Evolutionary conservation across 2,329 filamentous ascomycete species (phyloP), one percentile per base, ranked within the genome.

Genomic region (Colletotrichum neosansevieriae): DNA sequence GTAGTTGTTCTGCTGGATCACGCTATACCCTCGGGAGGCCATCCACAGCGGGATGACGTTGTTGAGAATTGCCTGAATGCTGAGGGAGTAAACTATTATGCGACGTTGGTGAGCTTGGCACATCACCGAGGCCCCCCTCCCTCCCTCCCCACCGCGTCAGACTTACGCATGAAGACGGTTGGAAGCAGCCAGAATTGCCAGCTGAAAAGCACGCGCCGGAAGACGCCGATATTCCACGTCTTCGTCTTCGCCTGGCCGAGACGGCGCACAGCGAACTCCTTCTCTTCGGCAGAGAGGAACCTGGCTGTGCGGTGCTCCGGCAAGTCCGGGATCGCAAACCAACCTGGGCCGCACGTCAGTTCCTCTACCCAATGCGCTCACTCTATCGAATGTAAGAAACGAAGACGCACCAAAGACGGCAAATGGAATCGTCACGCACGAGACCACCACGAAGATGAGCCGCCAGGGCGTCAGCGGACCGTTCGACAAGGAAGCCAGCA

Each of bases 151-250:
- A n/a, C n/a, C 4, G 21, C 21, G 2, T 11, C 1, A 17, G 13
- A 50, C 77, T 58, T 70, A 80, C 80, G 75, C 81, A 83, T 83
- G 72, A 83, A 83, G 6, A 83, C 79, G 1, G 79, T 76, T 0
- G 81, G 81, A 1, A 83, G 74, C 1, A 83, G 74, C 72, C 79
- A 83, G 64, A 83, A 83, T 54, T 83, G 81, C 81, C 81, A 83
- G 71, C 80, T 82, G 6, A 81, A 71, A 71, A 67, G 51, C 9
- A 67, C 64, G 17, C 64, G 59, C 3, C 60, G 2, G 9, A 67
- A 67, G 1, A 67, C 53, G 12, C 50, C 58, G 15, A 36, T 11
- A 2, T 67, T 59, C 64, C 64, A 67, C 2, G 21, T 34, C 17
- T 74, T 74, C 0, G 74, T 67, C n/a, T 73, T 70, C 3, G 44